phyloP scores from a whole-genome alignment of 805 yeast species.

The Limtongozyma cylindracea region DNA sequence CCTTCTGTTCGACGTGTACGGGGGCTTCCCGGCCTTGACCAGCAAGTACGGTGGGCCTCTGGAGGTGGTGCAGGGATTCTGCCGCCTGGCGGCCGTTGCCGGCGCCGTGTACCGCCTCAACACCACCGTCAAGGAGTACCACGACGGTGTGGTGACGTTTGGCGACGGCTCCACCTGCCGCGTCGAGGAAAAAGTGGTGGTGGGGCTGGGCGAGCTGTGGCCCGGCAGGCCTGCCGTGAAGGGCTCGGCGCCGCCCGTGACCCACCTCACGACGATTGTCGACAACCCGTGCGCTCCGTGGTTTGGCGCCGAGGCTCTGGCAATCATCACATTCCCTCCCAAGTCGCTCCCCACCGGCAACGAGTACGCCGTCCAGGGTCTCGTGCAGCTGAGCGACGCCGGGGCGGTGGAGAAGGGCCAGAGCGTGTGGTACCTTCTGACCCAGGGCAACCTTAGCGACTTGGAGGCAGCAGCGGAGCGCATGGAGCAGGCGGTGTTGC shows the following conservation, averaged over 20 bases:
- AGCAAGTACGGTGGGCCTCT: constrained; percentile 94
- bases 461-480: constrained; percentile 59
- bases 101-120: constrained; percentile 83
- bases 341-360: constrained; percentile 43
- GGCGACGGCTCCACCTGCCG: constrained; percentile 52
- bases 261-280: constrained; percentile 63
- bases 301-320: constrained; percentile 72
- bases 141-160: constrained; percentile 38
- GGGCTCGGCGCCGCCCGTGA: no score
- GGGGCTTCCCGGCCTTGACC: constrained; percentile 77
- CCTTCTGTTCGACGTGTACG: constrained; percentile 72
- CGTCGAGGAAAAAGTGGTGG: constrained; percentile 57
- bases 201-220: constrained; percentile 46
- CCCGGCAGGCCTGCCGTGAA: no score
- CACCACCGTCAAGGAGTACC: constrained; percentile 32
- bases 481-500: constrained; percentile 54
- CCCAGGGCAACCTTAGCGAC: constrained; percentile 46
- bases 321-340: constrained; percentile 85
- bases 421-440: constrained; percentile 44
- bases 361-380: constrained; percentile 54
- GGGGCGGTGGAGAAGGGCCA: constrained; percentile 83
- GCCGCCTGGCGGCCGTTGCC: constrained; percentile 94
- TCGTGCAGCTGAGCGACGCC: constrained; percentile 67
- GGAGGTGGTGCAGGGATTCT: constrained; percentile 87
- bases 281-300: constrained; percentile 76